A percentile compares a stretch with the other conserved stretches of the same genome.
phyloP scores from a whole-genome alignment of 106 monocot species.

The Dioscorea alata region DNA sequence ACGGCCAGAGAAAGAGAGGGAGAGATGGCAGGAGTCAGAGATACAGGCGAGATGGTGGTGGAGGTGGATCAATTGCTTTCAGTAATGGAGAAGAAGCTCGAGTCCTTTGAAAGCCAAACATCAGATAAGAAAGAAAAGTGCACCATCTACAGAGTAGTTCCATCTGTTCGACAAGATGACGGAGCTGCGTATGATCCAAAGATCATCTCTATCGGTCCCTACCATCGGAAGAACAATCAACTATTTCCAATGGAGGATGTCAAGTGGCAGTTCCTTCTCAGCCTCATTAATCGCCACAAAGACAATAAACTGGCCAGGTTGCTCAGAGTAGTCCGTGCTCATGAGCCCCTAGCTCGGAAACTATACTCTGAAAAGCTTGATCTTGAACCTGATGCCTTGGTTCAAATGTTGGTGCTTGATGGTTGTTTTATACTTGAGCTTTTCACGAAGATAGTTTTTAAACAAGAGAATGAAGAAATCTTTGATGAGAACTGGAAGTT shows the following conservation, averaged over 20 bases:
- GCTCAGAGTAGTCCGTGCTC: no score
- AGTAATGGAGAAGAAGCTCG: neutral
- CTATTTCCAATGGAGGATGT: neutral
- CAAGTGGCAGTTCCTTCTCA: neutral
- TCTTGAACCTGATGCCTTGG: constrained; percentile 24
- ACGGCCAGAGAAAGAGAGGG: no score
- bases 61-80: neutral
- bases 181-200: neutral
- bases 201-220: neutral
- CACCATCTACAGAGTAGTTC: neutral
- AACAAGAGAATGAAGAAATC: constrained; percentile 53
- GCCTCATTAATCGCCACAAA: neutral
- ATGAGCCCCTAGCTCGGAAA: neutral
- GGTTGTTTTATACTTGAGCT: constrained; percentile 67
- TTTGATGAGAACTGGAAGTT: constrained; percentile 61
- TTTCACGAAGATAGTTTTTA: constrained; percentile 43
- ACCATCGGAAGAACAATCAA: neutral
- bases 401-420: constrained; percentile 55
- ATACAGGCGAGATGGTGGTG: neutral
- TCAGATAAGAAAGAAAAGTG: neutral
- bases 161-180: neutral
- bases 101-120: neutral
- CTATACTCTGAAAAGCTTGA: neutral
- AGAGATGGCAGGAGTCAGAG: neutral
- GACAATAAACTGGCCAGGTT: no score